A percentile compares a stretch with the other conserved stretches of the same genome.
phyloP scores from a whole-genome alignment of 805 yeast species.

The Lipomyces chichibuensis region DNA sequence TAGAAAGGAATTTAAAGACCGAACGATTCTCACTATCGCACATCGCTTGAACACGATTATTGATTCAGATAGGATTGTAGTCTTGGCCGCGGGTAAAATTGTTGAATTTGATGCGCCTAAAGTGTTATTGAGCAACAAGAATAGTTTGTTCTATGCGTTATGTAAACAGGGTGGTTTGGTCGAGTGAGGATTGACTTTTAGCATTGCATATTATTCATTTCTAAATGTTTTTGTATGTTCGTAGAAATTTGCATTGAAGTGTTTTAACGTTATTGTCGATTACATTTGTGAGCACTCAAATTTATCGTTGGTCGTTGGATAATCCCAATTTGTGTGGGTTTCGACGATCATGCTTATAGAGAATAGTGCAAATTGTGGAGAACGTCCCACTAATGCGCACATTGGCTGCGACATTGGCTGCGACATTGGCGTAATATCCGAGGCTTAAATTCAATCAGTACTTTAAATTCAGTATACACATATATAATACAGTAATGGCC shows the following conservation, averaged over 20 bases:
- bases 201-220: background rate
- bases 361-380: no score
- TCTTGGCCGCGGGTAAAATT: slow-evolving; percentile 72
- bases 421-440: no score
- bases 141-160: slow-evolving; percentile 48
- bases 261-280: no score
- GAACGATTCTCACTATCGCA: slow-evolving; percentile 86
- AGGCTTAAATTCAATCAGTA: no score
- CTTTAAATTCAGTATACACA: no score
- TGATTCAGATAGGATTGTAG: slow-evolving; percentile 80
- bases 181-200: slow-evolving; percentile 6
- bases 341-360: no score
- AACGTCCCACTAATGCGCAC: no score
- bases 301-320: no score
- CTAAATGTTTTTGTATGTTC: background rate
- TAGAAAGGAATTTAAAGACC: slow-evolving; percentile 66
- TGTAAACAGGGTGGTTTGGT: slow-evolving; percentile 36
- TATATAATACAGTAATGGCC: no score
- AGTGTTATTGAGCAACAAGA: slow-evolving; percentile 61
- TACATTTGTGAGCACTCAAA: no score
- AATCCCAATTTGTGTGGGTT: no score
- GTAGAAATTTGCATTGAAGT: background rate
- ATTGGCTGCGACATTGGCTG: no score
- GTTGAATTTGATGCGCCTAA: slow-evolving; percentile 77
- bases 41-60: slow-evolving; percentile 84